Base-by-base conservation (phyloP, 2,329 filamentous ascomycete species). In the Claviceps paspali region DNA sequence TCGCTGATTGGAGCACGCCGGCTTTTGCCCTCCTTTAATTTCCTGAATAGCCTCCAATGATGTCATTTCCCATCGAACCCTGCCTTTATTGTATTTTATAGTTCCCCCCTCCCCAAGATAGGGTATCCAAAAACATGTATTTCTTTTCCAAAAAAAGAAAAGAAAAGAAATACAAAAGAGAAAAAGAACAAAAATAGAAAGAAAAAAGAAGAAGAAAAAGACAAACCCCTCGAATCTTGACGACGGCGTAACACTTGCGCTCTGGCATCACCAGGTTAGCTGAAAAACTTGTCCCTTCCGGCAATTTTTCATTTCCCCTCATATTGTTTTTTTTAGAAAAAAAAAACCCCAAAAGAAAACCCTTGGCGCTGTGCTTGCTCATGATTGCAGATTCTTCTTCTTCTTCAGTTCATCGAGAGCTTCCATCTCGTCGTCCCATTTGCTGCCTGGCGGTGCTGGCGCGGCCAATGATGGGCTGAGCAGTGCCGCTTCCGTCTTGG, bases 381-480 rank as follows among this genome's bases (percentile, higher is more conserved):
- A 30, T 26, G 17, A 39, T 27, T 31, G 36, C 6, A n/a, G n/a
- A n/a, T 38, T 24, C 2, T 30, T 34, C 15, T 35, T 30, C 38
- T 51, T 46, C 31, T 50, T 53, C n/a, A 43, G 38, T 23, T 56
- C 62, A 19, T 71, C 67, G 10, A 67, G 53, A 5, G 60, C 65
- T 34, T 67, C 67, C 61, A 75, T 68, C 53, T 76, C 71, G 26
- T 76, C 71, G 35, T 68, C 71, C 71, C 71, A 75, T 38, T 66
- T 59, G 9, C 56, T 62, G 7, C 64, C 52, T 1, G 40, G 40
- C 30, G 12, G 60, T 49, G 38, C 48, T 31, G 54, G 33, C 1
- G 49, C 48, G 10, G 9, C 19, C 12, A 48, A 48, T 1, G 51
- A 44, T 8, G 48, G 47, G 4, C 42, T 27, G 8, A 42, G 21